A percentile compares a stretch with the other conserved stretches of the same genome.
phyloP scores from a whole-genome alignment of 2,329 filamentous ascomycete genomes.

The Bisporella sp. region DNA sequence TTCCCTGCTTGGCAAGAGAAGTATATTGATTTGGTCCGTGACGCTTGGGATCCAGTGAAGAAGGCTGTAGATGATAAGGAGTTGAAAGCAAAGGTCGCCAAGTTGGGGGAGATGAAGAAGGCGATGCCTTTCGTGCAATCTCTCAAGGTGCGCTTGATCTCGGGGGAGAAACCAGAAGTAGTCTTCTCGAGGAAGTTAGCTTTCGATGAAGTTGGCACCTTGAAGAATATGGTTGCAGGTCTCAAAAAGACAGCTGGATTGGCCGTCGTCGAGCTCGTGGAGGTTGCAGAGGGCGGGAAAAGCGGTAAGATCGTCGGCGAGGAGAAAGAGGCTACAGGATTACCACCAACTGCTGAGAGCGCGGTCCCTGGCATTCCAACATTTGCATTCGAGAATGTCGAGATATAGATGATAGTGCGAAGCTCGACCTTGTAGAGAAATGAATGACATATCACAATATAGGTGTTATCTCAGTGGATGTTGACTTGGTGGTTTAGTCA shows the following conservation, averaged over 20 bases:
- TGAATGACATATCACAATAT: too few relatives aligned
- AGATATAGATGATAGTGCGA: conserved; percentile 14
- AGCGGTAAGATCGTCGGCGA: conserved; percentile 46
- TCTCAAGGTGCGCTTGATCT: conserved; percentile 75
- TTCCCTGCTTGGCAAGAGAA: conserved; percentile 91
- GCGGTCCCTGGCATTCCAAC: conserved; percentile 78
- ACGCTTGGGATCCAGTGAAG: conserved; percentile 57
- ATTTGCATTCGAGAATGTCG: conserved; percentile 80
- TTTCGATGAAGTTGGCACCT: conserved; percentile 75
- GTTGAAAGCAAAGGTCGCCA: conserved; percentile 69
- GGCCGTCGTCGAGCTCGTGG: conserved; percentile 63
- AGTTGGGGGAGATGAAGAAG: conserved; percentile 89
- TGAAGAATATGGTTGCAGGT: conserved; percentile 71
- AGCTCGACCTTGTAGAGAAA: too few relatives aligned
- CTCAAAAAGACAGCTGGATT: conserved; percentile 72
- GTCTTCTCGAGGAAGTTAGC: conserved; percentile 80
- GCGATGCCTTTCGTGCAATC: conserved; percentile 94
- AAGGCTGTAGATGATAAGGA: conserved; percentile 72
- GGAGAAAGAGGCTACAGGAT: conserved; percentile 49
- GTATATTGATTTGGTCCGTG: conserved; percentile 73
- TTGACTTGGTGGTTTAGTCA: too few relatives aligned
- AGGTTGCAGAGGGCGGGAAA: conserved; percentile 65
- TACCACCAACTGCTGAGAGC: conserved; percentile 57
- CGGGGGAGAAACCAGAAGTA: conserved; percentile 55
- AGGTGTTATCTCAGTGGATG: too few relatives aligned